Percentiles rank a stretch among this genome's conserved stretches.
Conservation (phyloP, 164 flowering plant species). For the Malania oleifera region DNA sequence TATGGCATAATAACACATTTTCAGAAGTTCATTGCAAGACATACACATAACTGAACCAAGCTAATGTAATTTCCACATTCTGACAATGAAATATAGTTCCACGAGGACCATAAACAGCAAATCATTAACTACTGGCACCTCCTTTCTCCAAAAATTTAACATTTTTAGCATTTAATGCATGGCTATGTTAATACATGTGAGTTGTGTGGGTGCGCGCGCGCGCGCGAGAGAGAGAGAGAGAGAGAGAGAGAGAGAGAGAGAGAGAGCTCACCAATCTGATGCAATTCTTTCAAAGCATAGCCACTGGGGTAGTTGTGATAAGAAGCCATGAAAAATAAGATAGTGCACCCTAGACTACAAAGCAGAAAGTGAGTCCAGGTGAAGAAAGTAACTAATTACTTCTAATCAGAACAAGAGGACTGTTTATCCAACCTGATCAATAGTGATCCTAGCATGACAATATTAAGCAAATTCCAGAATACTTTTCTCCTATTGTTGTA, state of each 20-base stretch:
- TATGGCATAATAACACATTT: no score
- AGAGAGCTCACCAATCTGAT: constrained; percentile 50
- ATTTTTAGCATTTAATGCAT: no score
- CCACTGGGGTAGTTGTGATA: constrained; percentile 88
- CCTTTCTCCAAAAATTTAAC: no score
- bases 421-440: constrained; percentile 55
- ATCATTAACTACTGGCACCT: no score
- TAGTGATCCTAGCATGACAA: constrained; percentile 55
- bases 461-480: constrained; percentile 60
- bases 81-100: no score
- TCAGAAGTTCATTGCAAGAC: no score
- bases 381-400: background rate
- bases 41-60: no score
- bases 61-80: no score
- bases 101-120: no score
- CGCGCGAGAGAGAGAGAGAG: constrained; percentile 6
- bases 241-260: constrained; percentile 15
- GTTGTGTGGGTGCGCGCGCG: no score
- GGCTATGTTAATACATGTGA: no score
- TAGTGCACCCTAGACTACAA: constrained; percentile 82
- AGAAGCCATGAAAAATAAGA: constrained; percentile 74
- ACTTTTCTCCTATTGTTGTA: constrained; percentile 79
- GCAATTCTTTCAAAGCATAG: constrained; percentile 67
- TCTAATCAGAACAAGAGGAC: background rate
- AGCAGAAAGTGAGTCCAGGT: constrained; percentile 23